phyloP scores from a whole-genome alignment of 2,329 filamentous ascomycete genomes.

The Penicillium sp. region DNA sequence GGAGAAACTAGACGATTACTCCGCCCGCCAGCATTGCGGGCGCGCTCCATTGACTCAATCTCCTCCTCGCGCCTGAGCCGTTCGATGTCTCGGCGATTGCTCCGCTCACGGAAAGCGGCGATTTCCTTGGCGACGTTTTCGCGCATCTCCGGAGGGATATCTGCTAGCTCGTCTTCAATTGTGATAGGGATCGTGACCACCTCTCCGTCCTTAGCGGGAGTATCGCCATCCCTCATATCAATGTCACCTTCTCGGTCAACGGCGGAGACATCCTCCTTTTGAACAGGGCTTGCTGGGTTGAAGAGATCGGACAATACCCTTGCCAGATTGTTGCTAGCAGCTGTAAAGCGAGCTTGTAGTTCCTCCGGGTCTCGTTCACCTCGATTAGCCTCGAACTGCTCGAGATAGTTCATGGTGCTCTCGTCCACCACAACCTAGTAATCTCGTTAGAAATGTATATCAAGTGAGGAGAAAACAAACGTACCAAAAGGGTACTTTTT shows the following conservation, averaged over 20 bases:
- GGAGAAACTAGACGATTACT: slow-evolving; percentile 67
- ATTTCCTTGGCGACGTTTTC: slow-evolving; percentile 94
- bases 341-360: slow-evolving; percentile 63
- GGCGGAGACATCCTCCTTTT: slow-evolving; percentile 43
- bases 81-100: slow-evolving; percentile 81
- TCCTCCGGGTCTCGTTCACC: slow-evolving; percentile 59
- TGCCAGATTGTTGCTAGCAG: slow-evolving; percentile 63
- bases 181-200: slow-evolving; percentile 84
- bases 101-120: slow-evolving; percentile 85
- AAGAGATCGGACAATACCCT: slow-evolving; percentile 66
- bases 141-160: slow-evolving; percentile 93
- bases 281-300: slow-evolving; percentile 54
- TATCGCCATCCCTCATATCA: slow-evolving; percentile 60
- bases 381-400: slow-evolving; percentile 66
- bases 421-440: slow-evolving; percentile 66
- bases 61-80: slow-evolving; percentile 85
- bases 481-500: slow-evolving; percentile 64
- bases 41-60: slow-evolving; percentile 77
- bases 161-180: slow-evolving; percentile 86
- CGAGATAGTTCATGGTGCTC: slow-evolving; percentile 75
- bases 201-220: slow-evolving; percentile 57
- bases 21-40: slow-evolving; percentile 61
- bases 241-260: slow-evolving; percentile 63
- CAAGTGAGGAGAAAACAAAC: slow-evolving; percentile 13
- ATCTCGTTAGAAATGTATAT: slow-evolving; percentile 14